Conservation (phyloP, 305 asterid genomes). For the Fraxinus platypoda region DNA sequence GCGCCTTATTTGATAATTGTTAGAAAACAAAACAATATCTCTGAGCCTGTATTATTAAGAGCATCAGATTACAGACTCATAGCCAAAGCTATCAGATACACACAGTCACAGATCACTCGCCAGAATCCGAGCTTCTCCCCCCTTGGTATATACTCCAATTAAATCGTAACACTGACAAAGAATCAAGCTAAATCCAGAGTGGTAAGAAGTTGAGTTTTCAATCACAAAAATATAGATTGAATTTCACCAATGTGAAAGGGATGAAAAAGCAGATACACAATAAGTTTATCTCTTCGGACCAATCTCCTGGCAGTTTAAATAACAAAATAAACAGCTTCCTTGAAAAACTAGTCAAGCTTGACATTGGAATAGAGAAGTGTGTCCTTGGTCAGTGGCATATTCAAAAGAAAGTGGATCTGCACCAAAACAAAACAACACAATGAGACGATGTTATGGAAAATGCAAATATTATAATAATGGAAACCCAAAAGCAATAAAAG, state of each 20-base stretch:
- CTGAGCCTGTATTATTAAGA: conserved; percentile 2
- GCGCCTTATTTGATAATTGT: background rate
- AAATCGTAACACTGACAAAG: background rate
- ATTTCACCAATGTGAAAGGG: background rate
- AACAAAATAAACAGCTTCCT: conserved; percentile 16
- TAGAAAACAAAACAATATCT: background rate
- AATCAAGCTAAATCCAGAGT: conserved; percentile 19
- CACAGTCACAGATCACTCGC: conserved; percentile 5
- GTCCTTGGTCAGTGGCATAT: conserved; percentile 91
- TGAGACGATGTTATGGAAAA: conserved; percentile 9
- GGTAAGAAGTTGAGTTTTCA: conserved; percentile 9
- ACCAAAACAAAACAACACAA: conserved; percentile 27
- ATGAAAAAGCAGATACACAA: conserved; percentile 15
- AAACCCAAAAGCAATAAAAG: background rate
- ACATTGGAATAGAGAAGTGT: conserved; percentile 90
- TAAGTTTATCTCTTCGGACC: conserved; percentile 23
- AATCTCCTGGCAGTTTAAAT: conserved; percentile 14
- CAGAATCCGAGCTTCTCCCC: conserved; percentile 16
- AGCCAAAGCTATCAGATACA: conserved; percentile 8
- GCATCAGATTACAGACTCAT: conserved; percentile 3
- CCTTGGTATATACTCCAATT: conserved; percentile 18
- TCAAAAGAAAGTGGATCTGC: conserved; percentile 71
- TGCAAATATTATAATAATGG: background rate
- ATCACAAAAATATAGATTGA: conserved; percentile 19
- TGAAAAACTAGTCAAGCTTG: conserved; percentile 66